phyloP scores from a whole-genome alignment of 345 rosid genomes.

The Cardamine resedifolia region DNA sequence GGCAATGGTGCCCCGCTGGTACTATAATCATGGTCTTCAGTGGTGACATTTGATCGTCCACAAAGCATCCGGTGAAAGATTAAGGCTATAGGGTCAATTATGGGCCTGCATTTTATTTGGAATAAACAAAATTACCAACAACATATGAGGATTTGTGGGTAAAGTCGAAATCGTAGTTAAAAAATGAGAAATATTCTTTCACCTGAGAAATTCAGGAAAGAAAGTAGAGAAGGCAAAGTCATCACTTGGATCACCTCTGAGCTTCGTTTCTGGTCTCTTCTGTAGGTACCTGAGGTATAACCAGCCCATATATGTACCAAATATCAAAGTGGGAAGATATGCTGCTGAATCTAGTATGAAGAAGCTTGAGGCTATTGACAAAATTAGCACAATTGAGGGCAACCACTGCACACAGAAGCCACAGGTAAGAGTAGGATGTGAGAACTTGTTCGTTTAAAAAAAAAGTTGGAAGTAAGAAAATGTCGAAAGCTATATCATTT shows the following conservation, averaged over 20 bases:
- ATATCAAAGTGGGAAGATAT: conserved; percentile 87
- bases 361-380: conserved; percentile 74
- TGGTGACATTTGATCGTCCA: conserved; percentile 58
- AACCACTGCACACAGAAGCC: conserved; percentile 72
- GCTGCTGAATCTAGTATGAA: conserved; percentile 65
- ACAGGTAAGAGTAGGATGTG: conserved; percentile 24
- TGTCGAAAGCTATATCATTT: neutral
- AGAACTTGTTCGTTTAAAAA: conserved; percentile 8
- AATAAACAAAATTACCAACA: conserved; percentile 8
- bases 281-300: conserved; percentile 88
- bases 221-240: conserved; percentile 92
- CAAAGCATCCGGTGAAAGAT: conserved; percentile 83
- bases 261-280: conserved; percentile 80
- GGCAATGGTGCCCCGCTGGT: conserved; percentile 72
- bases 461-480: conserved; percentile 2
- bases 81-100: conserved; percentile 77
- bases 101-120: conserved; percentile 52
- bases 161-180: conserved; percentile 1
- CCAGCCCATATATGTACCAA: conserved; percentile 94
- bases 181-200: conserved; percentile 8
- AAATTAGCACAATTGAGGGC: conserved; percentile 68
- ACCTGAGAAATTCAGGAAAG: conserved; percentile 92
- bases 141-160: neutral
- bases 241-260: conserved; percentile 91
- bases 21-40: conserved; percentile 51